Evolutionary conservation across 1,284 basidiomycete species (phyloP), one percentile per base, ranked within the genome.

Genomic region (Tylopilus sp.): DNA sequence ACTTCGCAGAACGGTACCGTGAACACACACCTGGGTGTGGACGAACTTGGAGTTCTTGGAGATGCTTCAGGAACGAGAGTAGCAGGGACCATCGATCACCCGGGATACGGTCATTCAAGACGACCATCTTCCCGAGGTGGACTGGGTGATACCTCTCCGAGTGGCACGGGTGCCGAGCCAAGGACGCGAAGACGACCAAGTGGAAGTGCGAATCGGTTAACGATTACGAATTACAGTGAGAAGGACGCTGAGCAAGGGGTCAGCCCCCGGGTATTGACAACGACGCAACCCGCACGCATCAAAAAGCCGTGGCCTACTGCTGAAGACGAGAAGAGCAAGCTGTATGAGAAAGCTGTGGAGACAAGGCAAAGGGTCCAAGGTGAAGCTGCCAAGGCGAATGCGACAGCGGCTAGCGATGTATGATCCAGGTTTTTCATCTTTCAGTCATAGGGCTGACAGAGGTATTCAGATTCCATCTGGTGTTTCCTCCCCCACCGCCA

Each of bases 311-410:
- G 79, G 79, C 65, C 65, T 3, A 74, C 66, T 13, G 83, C 86
- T 1, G 83, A 81, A 57, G 77, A 86, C 25, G 86, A 89, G 64
- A 88, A 89, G 65, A 67, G 71, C 54, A 63, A 65, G 45, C 65
- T 89, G 41, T 92, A 87, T 58, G 79, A 88, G 48, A 69, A 71
- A 38, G 89, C 89, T 0, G 75, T 78, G 51, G 75, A 72, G 2
- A 74, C 73, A 44, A 89, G 86, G 6, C 79, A 82, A 47, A 71
- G 68, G 42, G 70, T 75, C 0, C 84, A 86, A 54, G 77, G 75
- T 5, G 58, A 61, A 29, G 69, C 70, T 38, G 68, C 66, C 26
- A 60, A 65, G 41, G 58, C 51, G 18, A 55, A 45, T 10, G 65
- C 67, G 26, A 64, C 72, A 11, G 38, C 48, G 10, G 28, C 44